Evolutionary conservation across 345 rosid species (phyloP), one percentile per base, ranked within the genome.

Genomic region (Eucalyptus cloeziana): DNA sequence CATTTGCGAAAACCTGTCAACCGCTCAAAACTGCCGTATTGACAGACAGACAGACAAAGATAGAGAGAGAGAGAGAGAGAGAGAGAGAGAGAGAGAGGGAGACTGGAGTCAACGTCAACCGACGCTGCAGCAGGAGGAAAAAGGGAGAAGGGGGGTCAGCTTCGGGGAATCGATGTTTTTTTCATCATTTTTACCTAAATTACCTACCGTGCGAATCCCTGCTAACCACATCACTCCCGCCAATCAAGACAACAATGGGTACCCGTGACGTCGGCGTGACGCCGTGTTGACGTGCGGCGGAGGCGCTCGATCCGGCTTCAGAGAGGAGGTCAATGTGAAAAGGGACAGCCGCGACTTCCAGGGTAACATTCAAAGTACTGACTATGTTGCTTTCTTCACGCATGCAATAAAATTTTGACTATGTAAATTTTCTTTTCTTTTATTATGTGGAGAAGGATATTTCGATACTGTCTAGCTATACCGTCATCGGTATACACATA

Each of bases 51-150:
- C 9, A 33, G 44, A 86, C 10, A 19, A 7, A 33, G 62, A 8
- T 0, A 50, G 24, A 54, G 58, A 50, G 37, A 51, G 44, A 33
- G 62, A 52, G 27, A 17, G 14, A 31, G 56, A 6, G 56, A 47
- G 31, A 51, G 45, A 86, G 87, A 33, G 43, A 58, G n/a, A 25
- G 33, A 37, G 16, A 13, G 16, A 8, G 50, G 49, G 10, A 37
- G 89, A 90, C 45, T 47, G 4, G 16, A 49, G 91, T 90, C 89
- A 88, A 90, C 62, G 90, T 90, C 90, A 88, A 86, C 45, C 45
- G 27, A 37, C 22, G 80, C 44, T 33, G 80, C 44, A 17, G 80
- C 45, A 8, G 50, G 43, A 40, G 89, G 40, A 43, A 58, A 58
- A 58, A 58, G n/a, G 62, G 62, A 1, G 30, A 3, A 21, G 27